These are phyloP conservation scores for Tolypocladium inflatum DNA, from an alignment of 2,329 filamentous ascomycete genomes.

Conservation along the genomic window DNA sequence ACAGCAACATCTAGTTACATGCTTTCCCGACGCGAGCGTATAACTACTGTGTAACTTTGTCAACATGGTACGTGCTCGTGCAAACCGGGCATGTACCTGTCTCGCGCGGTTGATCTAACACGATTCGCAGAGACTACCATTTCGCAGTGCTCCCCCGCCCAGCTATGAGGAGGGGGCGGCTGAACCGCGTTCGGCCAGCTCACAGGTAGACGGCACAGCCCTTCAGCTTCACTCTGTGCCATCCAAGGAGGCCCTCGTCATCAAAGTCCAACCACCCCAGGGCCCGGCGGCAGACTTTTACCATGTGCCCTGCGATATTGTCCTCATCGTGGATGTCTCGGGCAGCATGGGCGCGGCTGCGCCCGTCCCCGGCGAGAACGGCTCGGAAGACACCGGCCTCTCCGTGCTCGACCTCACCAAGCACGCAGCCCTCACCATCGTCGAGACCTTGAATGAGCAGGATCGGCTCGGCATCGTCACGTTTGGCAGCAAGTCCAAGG, in stretches of 20 bases:
- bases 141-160: background rate
- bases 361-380: conserved; percentile 32
- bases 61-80: background rate
- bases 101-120: background rate
- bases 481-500: conserved; percentile 32
- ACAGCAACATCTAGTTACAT: background rate
- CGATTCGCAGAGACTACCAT: background rate
- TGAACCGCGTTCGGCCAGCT: background rate
- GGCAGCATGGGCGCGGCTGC: conserved; percentile 42
- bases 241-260: conserved; percentile 28
- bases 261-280: conserved; percentile 36
- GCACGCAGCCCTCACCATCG: conserved; percentile 48
- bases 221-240: conserved; percentile 31
- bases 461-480: conserved; percentile 51
- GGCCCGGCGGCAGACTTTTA: conserved; percentile 16
- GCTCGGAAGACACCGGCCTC: conserved; percentile 39
- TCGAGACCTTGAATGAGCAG: conserved; percentile 42
- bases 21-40: background rate
- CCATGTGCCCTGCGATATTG: conserved; percentile 48
- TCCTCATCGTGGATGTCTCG: conserved; percentile 53
- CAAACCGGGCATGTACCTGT: background rate
- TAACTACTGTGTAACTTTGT: background rate
- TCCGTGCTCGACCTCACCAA: conserved; percentile 50
- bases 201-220: conserved; percentile 2
- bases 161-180: background rate